These are phyloP conservation scores for Amanita pallidorosea DNA, from an alignment of 768 basidiomycete species.

Conservation along the genomic window DNA sequence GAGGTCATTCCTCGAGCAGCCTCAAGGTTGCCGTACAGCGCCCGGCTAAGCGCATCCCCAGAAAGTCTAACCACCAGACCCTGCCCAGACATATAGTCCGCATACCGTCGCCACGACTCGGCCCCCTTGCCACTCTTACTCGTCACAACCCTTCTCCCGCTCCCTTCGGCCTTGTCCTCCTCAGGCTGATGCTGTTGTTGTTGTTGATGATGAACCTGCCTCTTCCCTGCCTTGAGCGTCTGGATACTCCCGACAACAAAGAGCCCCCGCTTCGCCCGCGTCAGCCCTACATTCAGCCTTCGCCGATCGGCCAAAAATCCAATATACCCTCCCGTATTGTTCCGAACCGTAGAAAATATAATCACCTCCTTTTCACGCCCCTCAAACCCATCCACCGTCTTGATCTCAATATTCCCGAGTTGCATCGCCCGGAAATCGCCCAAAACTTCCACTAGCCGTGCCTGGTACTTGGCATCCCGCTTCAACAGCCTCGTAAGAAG, in stretches of 20 bases:
- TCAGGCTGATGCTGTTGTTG: no score
- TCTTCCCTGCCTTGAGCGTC: constrained; percentile 45
- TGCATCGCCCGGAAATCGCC: constrained; percentile 61
- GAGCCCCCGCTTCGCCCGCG: constrained; percentile 77
- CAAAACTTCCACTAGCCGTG: constrained; percentile 47
- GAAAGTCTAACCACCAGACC: constrained; percentile 41
- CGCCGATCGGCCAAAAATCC: constrained; percentile 85
- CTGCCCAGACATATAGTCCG: constrained; percentile 39
- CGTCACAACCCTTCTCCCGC: constrained; percentile 6
- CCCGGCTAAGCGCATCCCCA: constrained; percentile 29
- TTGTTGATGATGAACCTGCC: not conserved
- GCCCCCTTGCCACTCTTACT: constrained; percentile 26
- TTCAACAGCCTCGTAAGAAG: constrained; percentile 60
- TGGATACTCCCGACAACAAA: constrained; percentile 68
- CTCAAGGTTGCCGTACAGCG: constrained; percentile 28
- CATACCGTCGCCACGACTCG: constrained; percentile 53
- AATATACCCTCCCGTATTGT: constrained; percentile 66
- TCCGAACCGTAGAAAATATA: constrained; percentile 84
- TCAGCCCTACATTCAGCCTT: constrained; percentile 84
- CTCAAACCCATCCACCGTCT: constrained; percentile 93
- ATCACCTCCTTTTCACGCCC: constrained; percentile 90
- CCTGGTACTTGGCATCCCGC: constrained; percentile 36
- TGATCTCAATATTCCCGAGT: constrained; percentile 63
- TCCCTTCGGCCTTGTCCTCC: constrained; percentile 7
- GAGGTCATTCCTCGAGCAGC: constrained; percentile 9